Evolutionary conservation across 2,329 filamentous ascomycete species (phyloP), one percentile per base, ranked within the genome.

Genomic region (Colletotrichum sp.): DNA sequence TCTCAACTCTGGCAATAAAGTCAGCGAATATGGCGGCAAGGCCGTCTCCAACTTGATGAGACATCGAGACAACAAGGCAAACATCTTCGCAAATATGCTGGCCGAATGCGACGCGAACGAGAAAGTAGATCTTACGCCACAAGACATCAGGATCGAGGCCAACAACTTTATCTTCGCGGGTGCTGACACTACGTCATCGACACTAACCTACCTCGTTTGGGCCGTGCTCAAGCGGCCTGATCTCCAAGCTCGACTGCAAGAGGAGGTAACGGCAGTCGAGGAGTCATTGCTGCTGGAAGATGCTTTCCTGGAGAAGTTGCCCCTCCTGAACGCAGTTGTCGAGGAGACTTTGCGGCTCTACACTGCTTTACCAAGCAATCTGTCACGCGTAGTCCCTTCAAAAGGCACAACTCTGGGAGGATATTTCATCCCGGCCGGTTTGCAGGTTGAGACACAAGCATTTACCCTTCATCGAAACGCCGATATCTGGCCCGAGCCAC

Each of bases 121-220:
- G 16, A 60, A 74, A 9, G 38, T 15, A 4, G 13, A 34, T 8
- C 52, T 74, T 6, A 38, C 72, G 1, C 43, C 38, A 5, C 18
- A 77, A 1, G 86, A 89, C n/a, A 82, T 89, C 3, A 71, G 78
- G 6, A 78, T 79, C 16, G 85, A 89, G 38, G 88, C 88, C 0
- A 81, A 82, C 15, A 79, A 77, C 0, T 88, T 87, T 75, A 90
- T 91, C 55, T 73, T 88, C 10, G 90, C 88, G 1, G 89, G 89
- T 3, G 88, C 84, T 57, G 89, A 90, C 72, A 91, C 89, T 0
- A 90, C 89, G 0, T 85, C 88, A 3, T 83, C 84, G 12, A 87
- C 87, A 0, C 76, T 90, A 28, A 90, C 88, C 0, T 91, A 90
- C 71, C 80, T 88, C 1, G 77, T 86, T 7, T 90, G 85, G 85